phyloP scores from a whole-genome alignment of 495 filamentous ascomycete genomes.

The Penicillium tannophilum region DNA sequence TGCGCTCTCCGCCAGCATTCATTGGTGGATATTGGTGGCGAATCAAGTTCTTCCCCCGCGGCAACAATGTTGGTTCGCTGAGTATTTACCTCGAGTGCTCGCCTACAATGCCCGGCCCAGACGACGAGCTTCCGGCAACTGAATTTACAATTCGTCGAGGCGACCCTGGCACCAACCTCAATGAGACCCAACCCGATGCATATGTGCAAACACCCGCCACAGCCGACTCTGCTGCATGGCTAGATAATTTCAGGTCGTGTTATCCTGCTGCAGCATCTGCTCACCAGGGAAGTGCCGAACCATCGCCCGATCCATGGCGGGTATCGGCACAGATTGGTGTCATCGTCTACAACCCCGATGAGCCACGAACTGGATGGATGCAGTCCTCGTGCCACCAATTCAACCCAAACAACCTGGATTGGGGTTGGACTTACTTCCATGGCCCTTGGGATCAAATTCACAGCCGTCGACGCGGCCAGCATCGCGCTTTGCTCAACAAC shows the following conservation, averaged over 20 bases:
- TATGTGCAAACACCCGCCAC: slow-evolving; percentile 32
- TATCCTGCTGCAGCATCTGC: slow-evolving; percentile 27
- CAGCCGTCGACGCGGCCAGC: slow-evolving; percentile 57
- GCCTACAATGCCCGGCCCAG: slow-evolving; percentile 40
- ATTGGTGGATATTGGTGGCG: slow-evolving; percentile 69
- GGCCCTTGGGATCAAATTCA: slow-evolving; percentile 63
- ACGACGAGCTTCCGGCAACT: slow-evolving; percentile 41
- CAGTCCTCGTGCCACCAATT: slow-evolving; percentile 62
- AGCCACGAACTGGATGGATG: slow-evolving; percentile 61
- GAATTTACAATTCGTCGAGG: slow-evolving; percentile 43
- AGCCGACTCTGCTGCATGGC: slow-evolving; percentile 33
- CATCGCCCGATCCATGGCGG: slow-evolving; percentile 40
- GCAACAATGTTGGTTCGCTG: slow-evolving; percentile 62
- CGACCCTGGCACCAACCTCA: slow-evolving; percentile 30
- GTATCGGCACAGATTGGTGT: slow-evolving; percentile 65
- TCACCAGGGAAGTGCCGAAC: neutral
- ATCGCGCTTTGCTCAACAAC: slow-evolving; percentile 62
- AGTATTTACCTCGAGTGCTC: slow-evolving; percentile 68
- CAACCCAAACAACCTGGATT: slow-evolving; percentile 59
- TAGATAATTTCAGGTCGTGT: slow-evolving; percentile 35
- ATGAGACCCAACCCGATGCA: slow-evolving; percentile 32
- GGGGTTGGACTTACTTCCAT: slow-evolving; percentile 70
- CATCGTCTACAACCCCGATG: slow-evolving; percentile 65
- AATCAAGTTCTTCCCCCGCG: slow-evolving; percentile 69
- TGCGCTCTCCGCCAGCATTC: slow-evolving; percentile 59